Conservation (phyloP, 108 stramenopile genomes). For the Cylindrotheca closterium region DNA sequence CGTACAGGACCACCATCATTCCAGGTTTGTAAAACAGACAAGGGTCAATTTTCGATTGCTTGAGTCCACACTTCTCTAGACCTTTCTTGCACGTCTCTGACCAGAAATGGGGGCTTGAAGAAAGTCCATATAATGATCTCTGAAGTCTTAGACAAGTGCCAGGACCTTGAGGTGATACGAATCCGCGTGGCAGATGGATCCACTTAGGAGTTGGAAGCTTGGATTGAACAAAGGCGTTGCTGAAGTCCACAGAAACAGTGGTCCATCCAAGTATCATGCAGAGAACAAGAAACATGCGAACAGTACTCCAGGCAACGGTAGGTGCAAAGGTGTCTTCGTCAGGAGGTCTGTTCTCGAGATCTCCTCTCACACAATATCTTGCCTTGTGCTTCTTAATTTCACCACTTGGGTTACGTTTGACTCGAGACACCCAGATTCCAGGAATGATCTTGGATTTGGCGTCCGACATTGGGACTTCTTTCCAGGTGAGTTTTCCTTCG, state of each 20-base stretch:
- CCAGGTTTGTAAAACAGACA: constrained; percentile 38
- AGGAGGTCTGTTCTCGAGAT: constrained; percentile 36
- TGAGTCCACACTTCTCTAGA: constrained; percentile 18
- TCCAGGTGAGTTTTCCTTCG: constrained; percentile 8
- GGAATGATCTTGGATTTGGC: constrained; percentile 10
- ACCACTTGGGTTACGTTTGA: constrained; percentile 51
- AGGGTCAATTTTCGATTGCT: constrained; percentile 1
- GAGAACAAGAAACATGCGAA: constrained; percentile 33
- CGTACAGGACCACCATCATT: too few relatives aligned
- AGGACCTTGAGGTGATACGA: background rate
- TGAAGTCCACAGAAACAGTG: constrained; percentile 43
- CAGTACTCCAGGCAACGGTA: constrained; percentile 51
- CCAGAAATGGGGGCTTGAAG: constrained; percentile 29
- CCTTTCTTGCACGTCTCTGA: constrained; percentile 16
- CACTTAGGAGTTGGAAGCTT: constrained; percentile 13
- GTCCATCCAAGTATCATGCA: constrained; percentile 21
- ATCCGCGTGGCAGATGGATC: constrained; percentile 6
- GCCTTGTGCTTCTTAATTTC: constrained; percentile 43
- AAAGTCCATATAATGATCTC: constrained; percentile 22
- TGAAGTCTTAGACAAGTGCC: background rate
- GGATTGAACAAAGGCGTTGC: constrained; percentile 51
- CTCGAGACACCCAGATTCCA: too few relatives aligned
- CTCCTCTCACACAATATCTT: too few relatives aligned
- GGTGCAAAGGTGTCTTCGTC: too few relatives aligned
- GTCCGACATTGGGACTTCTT: constrained; percentile 4